Percentiles rank a stretch among this genome's conserved stretches.
These are phyloP conservation scores for Phialophora macrospora DNA, from an alignment of 2,329 filamentous ascomycete species.

Conservation along the genomic window DNA sequence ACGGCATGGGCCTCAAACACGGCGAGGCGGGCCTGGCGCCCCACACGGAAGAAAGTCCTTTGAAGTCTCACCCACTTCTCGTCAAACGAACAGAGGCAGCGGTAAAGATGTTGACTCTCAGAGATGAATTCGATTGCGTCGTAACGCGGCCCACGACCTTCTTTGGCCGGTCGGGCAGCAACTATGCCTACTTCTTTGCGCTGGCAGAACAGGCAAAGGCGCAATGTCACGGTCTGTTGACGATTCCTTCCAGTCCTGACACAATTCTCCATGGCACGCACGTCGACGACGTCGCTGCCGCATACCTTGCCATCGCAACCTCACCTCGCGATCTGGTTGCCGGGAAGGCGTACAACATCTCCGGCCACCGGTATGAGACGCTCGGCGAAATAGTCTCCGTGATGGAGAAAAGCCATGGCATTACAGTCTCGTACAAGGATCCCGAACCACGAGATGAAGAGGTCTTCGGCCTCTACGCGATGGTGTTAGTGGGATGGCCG, in stretches of 20 bases:
- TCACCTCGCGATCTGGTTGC: constrained; percentile 42
- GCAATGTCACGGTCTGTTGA: constrained; percentile 35
- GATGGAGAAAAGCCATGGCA: constrained; percentile 50
- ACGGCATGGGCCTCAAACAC: constrained; percentile 47
- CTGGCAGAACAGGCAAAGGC: constrained; percentile 37
- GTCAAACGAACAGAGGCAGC: constrained; percentile 44
- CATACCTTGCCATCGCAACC: constrained; percentile 54
- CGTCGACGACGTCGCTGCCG: constrained; percentile 57
- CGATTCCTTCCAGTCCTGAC: constrained; percentile 45
- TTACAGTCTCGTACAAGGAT: constrained; percentile 44
- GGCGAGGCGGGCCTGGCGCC: constrained; percentile 46
- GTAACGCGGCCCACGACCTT: constrained; percentile 56
- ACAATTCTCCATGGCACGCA: constrained; percentile 56
- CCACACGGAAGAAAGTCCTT: constrained; percentile 52
- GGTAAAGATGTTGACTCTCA: constrained; percentile 45
- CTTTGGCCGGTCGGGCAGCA: constrained; percentile 54
- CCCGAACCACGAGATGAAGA: constrained; percentile 31
- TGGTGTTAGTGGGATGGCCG: constrained; percentile 29
- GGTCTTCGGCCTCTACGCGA: constrained; percentile 17
- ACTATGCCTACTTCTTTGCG: constrained; percentile 50
- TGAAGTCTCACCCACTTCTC: constrained; percentile 43
- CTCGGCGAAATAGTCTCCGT: constrained; percentile 48
- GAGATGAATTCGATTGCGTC: constrained; percentile 50
- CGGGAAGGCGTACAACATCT: constrained; percentile 56
- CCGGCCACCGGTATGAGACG: constrained; percentile 53